Evolutionary conservation across 331 rosid genomes (phyloP).

Genomic region (Phaseolus coccineus): DNA sequence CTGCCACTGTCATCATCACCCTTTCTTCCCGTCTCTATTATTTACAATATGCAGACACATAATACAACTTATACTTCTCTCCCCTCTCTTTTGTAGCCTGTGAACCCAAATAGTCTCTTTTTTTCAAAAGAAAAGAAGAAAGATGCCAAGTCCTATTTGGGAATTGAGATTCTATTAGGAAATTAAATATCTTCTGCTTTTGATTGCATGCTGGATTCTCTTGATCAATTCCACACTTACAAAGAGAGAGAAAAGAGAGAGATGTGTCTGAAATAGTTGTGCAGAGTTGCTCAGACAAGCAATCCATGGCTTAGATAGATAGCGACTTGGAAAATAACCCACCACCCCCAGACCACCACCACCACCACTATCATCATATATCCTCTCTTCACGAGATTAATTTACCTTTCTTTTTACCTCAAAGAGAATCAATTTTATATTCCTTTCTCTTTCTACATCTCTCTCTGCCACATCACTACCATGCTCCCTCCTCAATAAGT

Average conservation of each 20-base stretch:
- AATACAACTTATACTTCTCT: slow-evolving; percentile 37
- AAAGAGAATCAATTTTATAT: slow-evolving; percentile 42
- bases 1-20: slow-evolving; percentile 69
- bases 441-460: slow-evolving; percentile 46
- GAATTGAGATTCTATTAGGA: slow-evolving; percentile 33
- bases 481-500: background rate
- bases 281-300: slow-evolving; percentile 76
- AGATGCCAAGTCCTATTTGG: slow-evolving; percentile 41
- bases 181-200: slow-evolving; percentile 44
- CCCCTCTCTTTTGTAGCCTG: background rate
- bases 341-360: slow-evolving; percentile 45
- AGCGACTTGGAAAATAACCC: slow-evolving; percentile 76
- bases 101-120: slow-evolving; percentile 29
- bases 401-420: slow-evolving; percentile 43
- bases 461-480: slow-evolving; percentile 35
- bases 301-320: slow-evolving; percentile 76
- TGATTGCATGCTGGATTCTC: slow-evolving; percentile 56
- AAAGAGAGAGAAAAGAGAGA: slow-evolving; percentile 42
- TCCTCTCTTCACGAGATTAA: slow-evolving; percentile 64
- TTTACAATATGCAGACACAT: slow-evolving; percentile 41
- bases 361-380: slow-evolving; percentile 40
- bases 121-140: background rate
- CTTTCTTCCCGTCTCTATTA: slow-evolving; percentile 45
- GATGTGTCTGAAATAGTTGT: slow-evolving; percentile 50
- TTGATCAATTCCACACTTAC: slow-evolving; percentile 38